Evolutionary conservation across 176 grass and related monocot species (phyloP).

Genomic region (Avena insularis): DNA sequence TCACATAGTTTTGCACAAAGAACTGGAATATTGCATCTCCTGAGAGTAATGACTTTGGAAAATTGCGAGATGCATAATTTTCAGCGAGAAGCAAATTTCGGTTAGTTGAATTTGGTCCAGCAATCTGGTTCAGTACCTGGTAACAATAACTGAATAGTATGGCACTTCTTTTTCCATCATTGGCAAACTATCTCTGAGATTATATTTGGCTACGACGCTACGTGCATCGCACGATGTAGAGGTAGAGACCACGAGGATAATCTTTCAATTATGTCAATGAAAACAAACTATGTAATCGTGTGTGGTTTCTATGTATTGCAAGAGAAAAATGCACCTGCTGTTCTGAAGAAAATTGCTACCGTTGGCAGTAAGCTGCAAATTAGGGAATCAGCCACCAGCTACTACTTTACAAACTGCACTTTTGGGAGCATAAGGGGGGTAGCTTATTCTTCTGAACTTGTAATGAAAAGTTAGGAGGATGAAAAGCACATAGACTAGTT

Average conservation of each 20-base stretch:
- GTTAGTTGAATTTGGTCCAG: not conserved
- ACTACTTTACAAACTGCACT: not conserved
- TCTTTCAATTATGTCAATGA: not conserved
- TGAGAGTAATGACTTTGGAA: not conserved
- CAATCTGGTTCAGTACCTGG: no score
- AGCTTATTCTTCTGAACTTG: slow-evolving; percentile 34
- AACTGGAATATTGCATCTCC: not conserved
- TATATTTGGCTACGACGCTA: not conserved
- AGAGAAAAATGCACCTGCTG: no score
- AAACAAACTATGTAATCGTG: no score
- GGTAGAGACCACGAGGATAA: not conserved
- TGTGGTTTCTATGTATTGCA: no score
- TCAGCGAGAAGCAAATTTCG: not conserved
- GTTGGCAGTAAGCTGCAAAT: not conserved
- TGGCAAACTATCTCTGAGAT: not conserved
- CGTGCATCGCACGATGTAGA: not conserved
- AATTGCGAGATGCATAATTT: no score
- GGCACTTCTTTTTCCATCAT: not conserved
- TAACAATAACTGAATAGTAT: not conserved
- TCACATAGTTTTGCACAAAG: not conserved
- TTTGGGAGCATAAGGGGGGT: not conserved
- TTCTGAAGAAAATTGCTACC: not conserved
- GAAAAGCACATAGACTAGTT: slow-evolving; percentile 14
- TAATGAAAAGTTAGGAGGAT: slow-evolving; percentile 2
- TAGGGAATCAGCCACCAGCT: not conserved